Evolutionary conservation across 305 asterid genomes (phyloP), one percentile per base, ranked within the genome.

Genomic region (Nicotiana rustica): DNA sequence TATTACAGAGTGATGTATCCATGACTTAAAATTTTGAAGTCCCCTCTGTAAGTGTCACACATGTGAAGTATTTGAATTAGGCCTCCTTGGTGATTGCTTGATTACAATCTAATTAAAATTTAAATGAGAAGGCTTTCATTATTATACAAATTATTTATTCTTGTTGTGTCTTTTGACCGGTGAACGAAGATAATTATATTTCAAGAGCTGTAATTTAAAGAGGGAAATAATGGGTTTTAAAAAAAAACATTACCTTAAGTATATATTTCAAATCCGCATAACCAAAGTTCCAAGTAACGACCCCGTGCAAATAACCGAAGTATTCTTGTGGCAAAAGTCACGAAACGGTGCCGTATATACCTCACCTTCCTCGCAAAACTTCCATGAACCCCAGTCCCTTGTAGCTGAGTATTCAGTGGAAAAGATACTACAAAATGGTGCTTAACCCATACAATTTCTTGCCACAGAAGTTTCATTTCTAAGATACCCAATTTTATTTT

Each of bases 361-460:
- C 29, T 73, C 41, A 5, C 64, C 47, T 15, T 29, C 62, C 35
- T 21, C 21, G 7, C 10, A 19, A n/a, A 47, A 29, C 10, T 25
- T 17, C 80, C 80, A 55, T 4, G 15, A 29, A 60, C 49, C 29
- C 19, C 67, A 3, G 33, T 61, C 67, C 14, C 31, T 19, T 73
- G 62, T 25, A 55, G 25, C 21, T 52, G 41, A 15, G 33, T 52
- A 29, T 25, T 71, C 44, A 52, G 79, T 21, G 1, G 41, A 6
- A 49, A 73, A 14, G 41, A 49, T 73, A 71, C 9, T 4, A 52
- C 25, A 25, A 12, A 75, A 75, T 52, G 38, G 47, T 75, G 79
- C 36, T 64, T 62, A 62, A 62, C 35, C 67, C 67, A 7, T 10
- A 21, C 62, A 73, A 73, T 49, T 25, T 52, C 17, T 75, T 75